Percentiles rank a stretch among this genome's conserved stretches.
Evolutionary conservation across 352 stramenopile genomes (phyloP).

Genomic region (Thalassiosira exigua): DNA sequence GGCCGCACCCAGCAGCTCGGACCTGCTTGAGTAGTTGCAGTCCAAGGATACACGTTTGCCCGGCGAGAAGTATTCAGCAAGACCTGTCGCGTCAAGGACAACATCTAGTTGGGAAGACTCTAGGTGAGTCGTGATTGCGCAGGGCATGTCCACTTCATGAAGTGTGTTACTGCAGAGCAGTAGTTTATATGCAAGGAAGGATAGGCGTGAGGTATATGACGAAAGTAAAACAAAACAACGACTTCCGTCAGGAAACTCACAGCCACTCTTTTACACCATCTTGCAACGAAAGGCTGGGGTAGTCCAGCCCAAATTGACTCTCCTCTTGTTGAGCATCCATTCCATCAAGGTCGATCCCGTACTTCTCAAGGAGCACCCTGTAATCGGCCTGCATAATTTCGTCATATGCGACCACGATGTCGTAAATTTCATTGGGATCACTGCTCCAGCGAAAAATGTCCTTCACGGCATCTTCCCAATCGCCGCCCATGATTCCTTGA

Average conservation of each 20-base stretch:
- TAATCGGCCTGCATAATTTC: constrained; percentile 49
- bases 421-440: constrained; percentile 47
- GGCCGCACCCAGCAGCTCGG: constrained; percentile 67
- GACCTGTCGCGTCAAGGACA: constrained; percentile 62
- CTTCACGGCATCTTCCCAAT: constrained; percentile 62
- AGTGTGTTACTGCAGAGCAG: constrained; percentile 46
- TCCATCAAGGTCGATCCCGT: constrained; percentile 43
- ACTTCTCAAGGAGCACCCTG: constrained; percentile 43
- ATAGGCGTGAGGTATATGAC: too few species aligned
- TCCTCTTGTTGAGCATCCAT: constrained; percentile 18
- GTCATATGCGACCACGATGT: constrained; percentile 65
- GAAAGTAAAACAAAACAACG: too few species aligned
- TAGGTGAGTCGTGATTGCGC: constrained; percentile 69
- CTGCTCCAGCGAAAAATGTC: constrained; percentile 70
- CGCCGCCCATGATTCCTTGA: constrained; percentile 56
- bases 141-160: constrained; percentile 72
- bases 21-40: constrained; percentile 53
- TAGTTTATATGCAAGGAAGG: too few species aligned
- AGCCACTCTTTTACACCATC: constrained; percentile 44
- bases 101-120: constrained; percentile 65
- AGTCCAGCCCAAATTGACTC: constrained; percentile 39
- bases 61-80: constrained; percentile 65
- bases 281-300: constrained; percentile 34
- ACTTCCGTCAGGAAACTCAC: constrained; percentile 46
- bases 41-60: constrained; percentile 62